Evolutionary conservation across 768 basidiomycete genomes (phyloP), one percentile per base, ranked within the genome.

Genomic region (Boletus reticuloceps): DNA sequence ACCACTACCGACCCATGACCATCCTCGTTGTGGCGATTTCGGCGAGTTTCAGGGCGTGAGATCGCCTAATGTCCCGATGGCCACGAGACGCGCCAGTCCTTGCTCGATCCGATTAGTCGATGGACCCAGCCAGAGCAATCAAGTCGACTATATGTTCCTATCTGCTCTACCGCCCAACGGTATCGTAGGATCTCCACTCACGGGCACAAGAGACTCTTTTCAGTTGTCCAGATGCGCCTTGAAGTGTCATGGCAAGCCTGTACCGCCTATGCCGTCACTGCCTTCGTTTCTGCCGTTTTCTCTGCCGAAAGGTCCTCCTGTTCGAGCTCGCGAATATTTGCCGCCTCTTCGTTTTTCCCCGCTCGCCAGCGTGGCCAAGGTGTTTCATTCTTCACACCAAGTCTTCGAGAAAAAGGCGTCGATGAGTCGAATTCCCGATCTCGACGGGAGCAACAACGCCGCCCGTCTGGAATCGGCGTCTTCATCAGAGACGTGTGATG

Each of bases 101-200:
- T 63, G 36, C 6, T 72, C 69, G 27, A 56, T 72, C 46, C 48
- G 71, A 46, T 27, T 72, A 12, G 62, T 72, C 42, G 49, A 59
- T 19, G 50, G 56, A 10, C 51, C 56, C 3, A 44, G 51, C 17
- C 39, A 57, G 10, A 54, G 58, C 53, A 51, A 42, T 31, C 63
- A 55, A 27, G 60, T 63, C 9, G 54, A 57, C 6, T 71, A 53
- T 12, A 34, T 59, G 46, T 72, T 70, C 38, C 61, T 70, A 10
- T 62, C 66, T 6, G 62, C 58, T 9, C 39, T 50, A 25, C 69
- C 69, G 0, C 68, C 64, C 31, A 19, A 52, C n/a, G 50, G 54
- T 17, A 4, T 47, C 50, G 11, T 41, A 13, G 19, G n/a, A 1
- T 69, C 70, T 12, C 69, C 69, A 25, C 55, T 69, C 12, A 58